These are phyloP conservation scores for Actinomucor elegans DNA, from an alignment of 371 early-diverging fungal species.

Conservation along the genomic window DNA sequence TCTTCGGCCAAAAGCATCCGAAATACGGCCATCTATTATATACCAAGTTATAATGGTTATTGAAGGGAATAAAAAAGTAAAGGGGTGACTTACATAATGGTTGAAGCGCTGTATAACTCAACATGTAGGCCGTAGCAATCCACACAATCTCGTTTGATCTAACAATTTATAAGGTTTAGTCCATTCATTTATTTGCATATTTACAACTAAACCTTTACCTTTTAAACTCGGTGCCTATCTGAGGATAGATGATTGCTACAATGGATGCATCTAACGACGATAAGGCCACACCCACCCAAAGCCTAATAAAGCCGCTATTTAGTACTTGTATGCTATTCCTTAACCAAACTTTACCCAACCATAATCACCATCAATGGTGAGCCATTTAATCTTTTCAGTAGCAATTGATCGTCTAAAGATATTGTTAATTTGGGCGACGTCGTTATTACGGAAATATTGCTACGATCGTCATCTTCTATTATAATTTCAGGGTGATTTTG, in stretches of 20 bases:
- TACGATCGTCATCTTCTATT: conserved; percentile 7
- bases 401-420: conserved; percentile 2
- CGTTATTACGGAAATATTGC: conserved; percentile 11
- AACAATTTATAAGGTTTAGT: not conserved
- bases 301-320: not conserved
- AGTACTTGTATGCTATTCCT: not conserved
- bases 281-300: conserved; percentile 59
- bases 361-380: conserved; percentile 12
- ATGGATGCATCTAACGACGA: conserved; percentile 79
- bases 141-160: conserved; percentile 49
- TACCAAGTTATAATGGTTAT: conserved; percentile 1
- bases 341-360: conserved; percentile 3
- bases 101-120: conserved; percentile 78
- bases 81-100: conserved; percentile 65
- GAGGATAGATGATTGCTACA: conserved; percentile 76
- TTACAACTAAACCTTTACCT: conserved; percentile 17
- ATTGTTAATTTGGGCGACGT: conserved; percentile 2
- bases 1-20: conserved; percentile 74
- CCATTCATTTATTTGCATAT: not conserved
- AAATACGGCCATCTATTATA: conserved; percentile 51
- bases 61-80: not conserved
- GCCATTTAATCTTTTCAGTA: conserved; percentile 15
- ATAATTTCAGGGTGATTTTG: not conserved
- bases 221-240: conserved; percentile 76
- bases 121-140: conserved; percentile 76